Evolutionary conservation across 2,329 filamentous ascomycete species (phyloP), one percentile per base, ranked within the genome.

Genomic region (Biscogniauxia sp.): DNA sequence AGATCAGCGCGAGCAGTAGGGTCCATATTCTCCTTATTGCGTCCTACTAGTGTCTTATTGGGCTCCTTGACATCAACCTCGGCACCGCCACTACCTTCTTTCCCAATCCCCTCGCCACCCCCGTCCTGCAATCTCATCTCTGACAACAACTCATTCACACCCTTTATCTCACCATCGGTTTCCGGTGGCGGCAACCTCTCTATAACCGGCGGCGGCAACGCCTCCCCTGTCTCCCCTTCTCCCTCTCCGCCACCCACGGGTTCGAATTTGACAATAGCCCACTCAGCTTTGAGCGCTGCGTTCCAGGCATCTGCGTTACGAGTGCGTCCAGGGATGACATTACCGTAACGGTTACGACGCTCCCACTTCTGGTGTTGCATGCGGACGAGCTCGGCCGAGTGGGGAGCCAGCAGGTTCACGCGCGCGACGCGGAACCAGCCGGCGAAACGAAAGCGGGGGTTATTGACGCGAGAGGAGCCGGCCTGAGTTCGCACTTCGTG

Each of bases 351-450:
- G 55, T 69, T 64, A 32, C 61, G 63, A 20, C 64, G 69, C 64
- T 66, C 67, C 69, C 66, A 69, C 60, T 71, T 71, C 62, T 68
- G 66, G 28, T 64, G 60, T 28, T 66, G 64, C 71, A 72, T 69
- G 51, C 64, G 62, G 7, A 66, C 58, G 17, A 73, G 68, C 63
- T 70, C 67, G 5, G 59, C 59, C 2, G 69, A 70, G 2, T 55
- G 54, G 6, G 71, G 70, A 0, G 70, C 66, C 0, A 73, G 58
- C 20, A 72, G 19, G 52, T 64, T 67, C 59, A 73, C 53, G 13
- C 63, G 66, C 9, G 57, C 26, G 20, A 72, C 55, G 26, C 41
- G 57, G 62, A 65, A 68, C 71, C 71, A 73, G 25, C 71, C 70
- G 17, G 19, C 57, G 63, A 73, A 73, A 3, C 50, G 53, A 52